Conservation (phyloP, 345 rosid genomes). For the Streptanthus diversifolius region DNA sequence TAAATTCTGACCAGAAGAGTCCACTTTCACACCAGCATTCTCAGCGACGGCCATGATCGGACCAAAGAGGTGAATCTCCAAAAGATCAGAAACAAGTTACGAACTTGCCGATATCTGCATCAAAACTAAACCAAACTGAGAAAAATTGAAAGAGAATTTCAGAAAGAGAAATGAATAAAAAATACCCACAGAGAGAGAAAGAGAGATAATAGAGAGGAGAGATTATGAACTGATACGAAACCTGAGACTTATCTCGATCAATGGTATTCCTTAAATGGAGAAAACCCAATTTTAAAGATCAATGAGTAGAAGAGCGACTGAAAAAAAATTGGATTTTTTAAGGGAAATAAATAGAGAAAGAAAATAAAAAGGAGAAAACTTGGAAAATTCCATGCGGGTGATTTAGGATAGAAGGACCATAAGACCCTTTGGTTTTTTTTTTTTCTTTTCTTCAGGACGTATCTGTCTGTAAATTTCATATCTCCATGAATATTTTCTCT, state of each 20-base stretch:
- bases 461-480: neutral
- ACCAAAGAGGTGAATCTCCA: neutral
- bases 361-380: neutral
- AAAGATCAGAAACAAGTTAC: slow-evolving; percentile 23
- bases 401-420: slow-evolving; percentile 17
- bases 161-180: neutral
- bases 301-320: slow-evolving; percentile 30
- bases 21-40: slow-evolving; percentile 76
- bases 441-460: neutral
- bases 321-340: neutral
- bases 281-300: slow-evolving; percentile 27
- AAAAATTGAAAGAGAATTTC: neutral
- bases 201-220: no score
- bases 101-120: slow-evolving; percentile 33
- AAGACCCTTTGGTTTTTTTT: neutral
- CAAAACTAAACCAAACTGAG: slow-evolving; percentile 5
- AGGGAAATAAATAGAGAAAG: neutral
- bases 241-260: slow-evolving; percentile 43
- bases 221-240: slow-evolving; percentile 22
- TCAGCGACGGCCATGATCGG: slow-evolving; percentile 94
- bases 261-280: slow-evolving; percentile 38
- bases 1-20: slow-evolving; percentile 59
- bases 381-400: neutral
- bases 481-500: neutral
- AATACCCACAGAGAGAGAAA: neutral